Evolutionary conservation across 2,329 filamentous ascomycete species (phyloP).

Genomic region (Penicillium decumbens): DNA sequence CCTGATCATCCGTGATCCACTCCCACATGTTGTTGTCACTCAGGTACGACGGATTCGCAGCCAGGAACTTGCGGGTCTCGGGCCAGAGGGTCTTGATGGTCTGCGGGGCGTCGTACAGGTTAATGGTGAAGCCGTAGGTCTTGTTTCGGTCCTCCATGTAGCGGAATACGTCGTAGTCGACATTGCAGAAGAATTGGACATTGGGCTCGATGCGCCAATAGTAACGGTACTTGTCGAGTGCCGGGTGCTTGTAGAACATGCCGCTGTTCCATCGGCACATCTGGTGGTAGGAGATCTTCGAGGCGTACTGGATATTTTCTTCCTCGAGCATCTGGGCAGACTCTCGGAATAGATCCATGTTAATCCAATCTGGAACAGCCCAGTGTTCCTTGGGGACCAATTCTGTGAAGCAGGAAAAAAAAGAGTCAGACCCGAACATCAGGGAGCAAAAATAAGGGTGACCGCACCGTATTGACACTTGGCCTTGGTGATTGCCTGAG

Average conservation of each 20-base stretch:
- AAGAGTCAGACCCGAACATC: conserved; percentile 23
- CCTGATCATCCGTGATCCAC: conserved; percentile 76
- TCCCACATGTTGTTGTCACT: conserved; percentile 78
- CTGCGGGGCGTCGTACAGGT: conserved; percentile 84
- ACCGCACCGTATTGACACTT: conserved; percentile 72
- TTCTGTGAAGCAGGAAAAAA: conserved; percentile 49
- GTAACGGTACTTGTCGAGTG: conserved; percentile 73
- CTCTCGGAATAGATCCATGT: conserved; percentile 76
- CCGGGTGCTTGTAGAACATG: conserved; percentile 94
- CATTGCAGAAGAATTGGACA: conserved; percentile 97
- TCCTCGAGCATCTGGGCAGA: conserved; percentile 78
- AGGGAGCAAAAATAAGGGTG: neutral
- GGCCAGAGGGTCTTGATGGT: conserved; percentile 89
- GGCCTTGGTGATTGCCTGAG: conserved; percentile 77
- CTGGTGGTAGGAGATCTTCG: conserved; percentile 87
- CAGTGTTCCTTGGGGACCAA: conserved; percentile 92
- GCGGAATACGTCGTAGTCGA: conserved; percentile 97
- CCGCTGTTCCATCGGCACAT: conserved; percentile 99
- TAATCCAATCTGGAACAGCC: conserved; percentile 89
- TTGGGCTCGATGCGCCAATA: conserved; percentile 99
- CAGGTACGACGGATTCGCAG: conserved; percentile 74
- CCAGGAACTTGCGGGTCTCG: conserved; percentile 87
- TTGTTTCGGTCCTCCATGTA: conserved; percentile 99
- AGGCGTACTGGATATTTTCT: conserved; percentile 83
- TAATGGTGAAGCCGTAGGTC: conserved; percentile 98